These are phyloP conservation scores for Alnus rubra DNA, from an alignment of 306 rosid genomes.

Conservation along the genomic window DNA sequence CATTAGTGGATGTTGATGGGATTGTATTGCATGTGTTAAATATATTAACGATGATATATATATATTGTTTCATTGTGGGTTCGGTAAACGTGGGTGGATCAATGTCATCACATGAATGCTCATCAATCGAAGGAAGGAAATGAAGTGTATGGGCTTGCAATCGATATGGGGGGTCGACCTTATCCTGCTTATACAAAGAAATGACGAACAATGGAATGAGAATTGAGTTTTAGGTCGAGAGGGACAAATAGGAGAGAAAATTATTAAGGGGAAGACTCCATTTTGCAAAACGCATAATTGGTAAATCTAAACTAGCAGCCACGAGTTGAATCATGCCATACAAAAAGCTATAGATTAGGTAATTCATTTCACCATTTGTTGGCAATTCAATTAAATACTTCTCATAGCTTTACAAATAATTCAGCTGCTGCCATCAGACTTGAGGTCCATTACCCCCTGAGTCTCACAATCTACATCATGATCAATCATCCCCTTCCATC, in stretches of 20 bases:
- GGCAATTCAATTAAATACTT: background rate
- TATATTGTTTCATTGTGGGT: too few species aligned
- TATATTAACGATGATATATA: too few species aligned
- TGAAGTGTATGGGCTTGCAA: background rate
- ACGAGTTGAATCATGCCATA: too few species aligned
- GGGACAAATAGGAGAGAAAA: background rate
- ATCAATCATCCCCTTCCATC: conserved; percentile 14
- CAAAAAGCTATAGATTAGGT: too few species aligned
- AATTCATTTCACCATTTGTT: background rate
- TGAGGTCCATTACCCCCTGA: background rate
- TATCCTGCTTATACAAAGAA: background rate
- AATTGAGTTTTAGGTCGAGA: background rate
- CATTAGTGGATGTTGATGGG: too few species aligned
- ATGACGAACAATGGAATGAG: background rate
- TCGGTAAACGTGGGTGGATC: too few species aligned
- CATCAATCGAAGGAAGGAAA: too few species aligned
- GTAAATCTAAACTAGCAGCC: too few species aligned
- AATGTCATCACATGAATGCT: too few species aligned
- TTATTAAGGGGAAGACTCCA: background rate
- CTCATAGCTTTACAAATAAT: background rate
- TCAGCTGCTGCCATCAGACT: conserved; percentile 11
- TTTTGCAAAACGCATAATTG: background rate
- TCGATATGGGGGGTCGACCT: background rate
- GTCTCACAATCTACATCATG: conserved; percentile 13
- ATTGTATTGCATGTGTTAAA: too few species aligned